Base-by-base conservation (phyloP, 192 early-diverging fungal genomes). In the Entophlyctis helioformis region DNA sequence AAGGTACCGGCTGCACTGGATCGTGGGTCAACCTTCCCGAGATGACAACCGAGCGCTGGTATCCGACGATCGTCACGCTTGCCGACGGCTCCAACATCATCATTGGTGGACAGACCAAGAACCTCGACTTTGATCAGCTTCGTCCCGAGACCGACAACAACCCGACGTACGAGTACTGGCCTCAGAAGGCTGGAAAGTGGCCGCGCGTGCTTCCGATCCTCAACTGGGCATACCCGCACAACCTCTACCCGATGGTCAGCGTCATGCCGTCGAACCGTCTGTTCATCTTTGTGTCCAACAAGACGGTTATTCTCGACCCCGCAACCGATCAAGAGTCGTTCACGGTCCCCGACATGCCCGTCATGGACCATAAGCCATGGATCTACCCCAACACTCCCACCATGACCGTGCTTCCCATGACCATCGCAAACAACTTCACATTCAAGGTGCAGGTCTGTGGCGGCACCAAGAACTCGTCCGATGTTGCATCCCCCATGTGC, bases 111-210 rank as follows among this genome's bases (percentile, higher is more conserved):
- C 22, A 13, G 31, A 21, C 10, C 15, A 59, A 45, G 21, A 50
- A 58, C 56, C 2, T 58, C 12, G 36, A 27, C 42, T 54, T 37
- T 46, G 28, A 47, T 0, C 27, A 44, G 13, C 31, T 34, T 2
- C 15, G 24, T 35, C n/a, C 42, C 20, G 28, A 12, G 12, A 24
- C 34, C 31, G 52, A 36, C 11, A 59, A 49, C 25, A 61, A 61
- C 42, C 59, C 59, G 15, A 61, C 59, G 12, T 61, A 56, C 32
- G 59, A 61, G 36, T 61, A 58, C 45, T 61, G 51, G 35, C 59
- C 59, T 27, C 27, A 38, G 18, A 32, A 44, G 31, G 32, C 29
- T 21, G 39, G 36, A 28, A 20, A n/a, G 7, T 44, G 41, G 41
- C 37, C 37, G 5, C 16, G 33, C 44, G 3, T 6, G 42, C 20